A percentile compares a stretch with the other conserved stretches of the same genome.
phyloP scores from a whole-genome alignment of 768 basidiomycete species.

The Tulasnella sp. region DNA sequence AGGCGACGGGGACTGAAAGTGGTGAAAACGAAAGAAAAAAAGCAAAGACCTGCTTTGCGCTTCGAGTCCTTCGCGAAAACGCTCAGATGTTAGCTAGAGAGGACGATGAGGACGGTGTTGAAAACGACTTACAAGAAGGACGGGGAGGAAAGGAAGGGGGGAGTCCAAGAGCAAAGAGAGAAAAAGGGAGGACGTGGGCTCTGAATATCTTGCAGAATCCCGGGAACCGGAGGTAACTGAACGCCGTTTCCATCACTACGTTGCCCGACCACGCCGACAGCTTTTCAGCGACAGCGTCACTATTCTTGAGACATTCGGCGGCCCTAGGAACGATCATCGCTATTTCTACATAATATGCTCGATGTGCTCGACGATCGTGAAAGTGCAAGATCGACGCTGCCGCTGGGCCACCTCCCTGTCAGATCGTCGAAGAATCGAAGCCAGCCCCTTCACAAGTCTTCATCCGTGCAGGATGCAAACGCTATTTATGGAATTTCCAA shows the following conservation, averaged over 20 bases:
- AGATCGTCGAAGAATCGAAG: background rate
- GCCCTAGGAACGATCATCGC: background rate
- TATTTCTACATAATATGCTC: background rate
- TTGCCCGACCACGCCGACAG: background rate
- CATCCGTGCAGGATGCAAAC: background rate
- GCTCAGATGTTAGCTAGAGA: background rate
- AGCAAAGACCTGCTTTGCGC: constrained; percentile 22
- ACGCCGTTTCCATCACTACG: constrained; percentile 6
- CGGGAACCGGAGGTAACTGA: background rate
- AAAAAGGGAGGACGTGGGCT: constrained; percentile 29
- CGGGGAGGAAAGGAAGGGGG: constrained; percentile 31
- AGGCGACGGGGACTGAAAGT: background rate
- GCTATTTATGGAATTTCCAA: background rate
- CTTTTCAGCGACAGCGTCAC: background rate
- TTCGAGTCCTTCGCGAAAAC: constrained; percentile 1
- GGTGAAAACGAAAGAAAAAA: constrained; percentile 19
- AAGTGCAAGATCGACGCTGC: background rate
- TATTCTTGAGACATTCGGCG: background rate
- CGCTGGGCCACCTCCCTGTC: background rate
- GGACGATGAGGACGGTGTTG: constrained; percentile 5
- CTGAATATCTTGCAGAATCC: background rate
- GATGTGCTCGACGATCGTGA: background rate
- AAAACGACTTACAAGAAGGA: constrained; percentile 7
- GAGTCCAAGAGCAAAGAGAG: constrained; percentile 28
- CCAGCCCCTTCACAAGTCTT: background rate